Conservation (phyloP, 2,329 filamentous ascomycete genomes). For the Penicillium sp. region DNA sequence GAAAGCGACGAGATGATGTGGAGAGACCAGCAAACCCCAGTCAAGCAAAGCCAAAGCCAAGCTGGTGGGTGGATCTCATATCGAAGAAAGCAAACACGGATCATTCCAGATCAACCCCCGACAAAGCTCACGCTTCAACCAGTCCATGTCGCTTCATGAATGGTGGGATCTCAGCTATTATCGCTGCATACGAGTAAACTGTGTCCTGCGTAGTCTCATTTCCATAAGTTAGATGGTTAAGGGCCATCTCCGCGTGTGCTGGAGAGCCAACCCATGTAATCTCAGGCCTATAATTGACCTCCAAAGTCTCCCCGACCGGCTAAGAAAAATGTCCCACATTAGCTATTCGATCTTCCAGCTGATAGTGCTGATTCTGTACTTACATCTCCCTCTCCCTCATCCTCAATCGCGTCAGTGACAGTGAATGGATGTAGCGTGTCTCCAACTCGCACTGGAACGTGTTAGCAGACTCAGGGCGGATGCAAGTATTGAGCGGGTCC, state of each 20-base stretch:
- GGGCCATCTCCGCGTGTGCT: conserved; percentile 18
- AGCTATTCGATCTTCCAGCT: background rate
- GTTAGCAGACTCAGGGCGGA: background rate
- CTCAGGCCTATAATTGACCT: background rate
- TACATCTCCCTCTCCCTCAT: background rate
- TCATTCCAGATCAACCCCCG: background rate
- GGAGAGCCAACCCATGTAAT: conserved; percentile 25
- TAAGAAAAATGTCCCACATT: background rate
- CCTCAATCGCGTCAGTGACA: background rate
- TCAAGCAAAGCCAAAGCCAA: background rate
- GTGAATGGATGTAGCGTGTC: background rate
- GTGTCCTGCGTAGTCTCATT: conserved; percentile 18
- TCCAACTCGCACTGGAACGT: background rate
- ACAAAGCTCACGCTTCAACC: background rate
- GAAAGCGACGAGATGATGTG: background rate
- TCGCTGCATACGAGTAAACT: conserved; percentile 23
- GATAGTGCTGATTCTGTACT: background rate
- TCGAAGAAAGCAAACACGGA: background rate
- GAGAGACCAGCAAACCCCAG: background rate
- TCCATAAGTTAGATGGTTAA: conserved; percentile 22
- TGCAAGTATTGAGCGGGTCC: no score
- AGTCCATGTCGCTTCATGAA: conserved; percentile 5
- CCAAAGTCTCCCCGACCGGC: no score
- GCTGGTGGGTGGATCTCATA: background rate
- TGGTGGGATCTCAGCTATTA: conserved; percentile 25